These are phyloP conservation scores for Phanerochaete sordida DNA, from an alignment of 768 basidiomycete species.

Conservation along the genomic window DNA sequence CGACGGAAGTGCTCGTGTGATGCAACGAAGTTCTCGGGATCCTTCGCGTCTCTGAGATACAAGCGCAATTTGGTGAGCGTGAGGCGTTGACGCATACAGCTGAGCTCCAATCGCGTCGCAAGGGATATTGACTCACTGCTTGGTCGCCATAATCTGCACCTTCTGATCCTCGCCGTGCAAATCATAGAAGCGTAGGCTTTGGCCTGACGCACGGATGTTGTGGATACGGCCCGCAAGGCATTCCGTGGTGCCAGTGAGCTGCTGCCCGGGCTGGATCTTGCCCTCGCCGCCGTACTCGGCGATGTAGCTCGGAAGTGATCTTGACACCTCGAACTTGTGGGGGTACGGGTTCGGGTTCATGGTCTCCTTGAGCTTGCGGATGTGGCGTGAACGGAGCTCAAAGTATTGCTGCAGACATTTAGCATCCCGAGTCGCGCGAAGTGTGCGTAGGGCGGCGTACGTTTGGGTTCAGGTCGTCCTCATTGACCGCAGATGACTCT, in stretches of 20 bases:
- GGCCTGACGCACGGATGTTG: constrained; percentile 77
- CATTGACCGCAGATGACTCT: constrained; percentile 37
- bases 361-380: constrained; percentile 79
- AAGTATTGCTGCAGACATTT: constrained; percentile 79
- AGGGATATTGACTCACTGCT: constrained; percentile 51
- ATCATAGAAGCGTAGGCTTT: constrained; percentile 93
- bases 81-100: too few relatives aligned
- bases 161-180: constrained; percentile 88
- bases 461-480: constrained; percentile 88
- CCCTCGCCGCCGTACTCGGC: constrained; percentile 69
- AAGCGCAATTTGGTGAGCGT: background rate
- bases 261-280: constrained; percentile 61
- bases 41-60: constrained; percentile 52
- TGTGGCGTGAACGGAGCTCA: constrained; percentile 86
- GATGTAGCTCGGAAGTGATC: constrained; percentile 73
- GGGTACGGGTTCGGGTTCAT: constrained; percentile 94
- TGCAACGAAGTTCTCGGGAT: constrained; percentile 61
- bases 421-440: background rate
- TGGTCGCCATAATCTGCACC: constrained; percentile 92
- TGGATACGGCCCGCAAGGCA: constrained; percentile 88
- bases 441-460: constrained; percentile 44
- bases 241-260: constrained; percentile 55
- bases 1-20: constrained; percentile 87
- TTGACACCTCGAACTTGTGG: constrained; percentile 94
- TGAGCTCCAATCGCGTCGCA: background rate